Conservation (phyloP, 2,329 filamentous ascomycete genomes). For the Verticillium dahliae region DNA sequence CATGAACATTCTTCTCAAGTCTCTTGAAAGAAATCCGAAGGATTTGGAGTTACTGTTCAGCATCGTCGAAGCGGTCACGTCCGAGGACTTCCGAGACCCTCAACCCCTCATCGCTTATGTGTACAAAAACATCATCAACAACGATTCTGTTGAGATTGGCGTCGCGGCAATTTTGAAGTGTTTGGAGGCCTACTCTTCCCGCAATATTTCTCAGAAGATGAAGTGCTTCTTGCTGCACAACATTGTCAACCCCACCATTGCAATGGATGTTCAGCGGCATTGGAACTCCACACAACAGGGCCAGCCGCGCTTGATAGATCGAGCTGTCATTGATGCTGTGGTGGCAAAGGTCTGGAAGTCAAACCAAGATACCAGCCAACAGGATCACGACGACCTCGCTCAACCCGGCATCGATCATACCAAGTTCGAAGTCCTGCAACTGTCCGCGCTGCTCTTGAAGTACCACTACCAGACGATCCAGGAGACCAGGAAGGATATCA, state of each 20-base stretch:
- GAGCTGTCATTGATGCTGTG: constrained; percentile 79
- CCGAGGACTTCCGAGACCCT: constrained; percentile 72
- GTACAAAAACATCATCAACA: constrained; percentile 77
- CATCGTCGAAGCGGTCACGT: constrained; percentile 76
- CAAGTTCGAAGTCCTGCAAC: constrained; percentile 88
- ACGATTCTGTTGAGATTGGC: constrained; percentile 79
- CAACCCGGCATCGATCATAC: constrained; percentile 91
- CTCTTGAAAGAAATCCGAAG: constrained; percentile 65
- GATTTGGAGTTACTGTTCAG: constrained; percentile 81
- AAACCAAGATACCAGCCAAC: constrained; percentile 71
- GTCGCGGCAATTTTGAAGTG: constrained; percentile 76
- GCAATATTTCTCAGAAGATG: constrained; percentile 73
- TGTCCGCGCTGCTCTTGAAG: constrained; percentile 92
- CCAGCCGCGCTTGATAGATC: constrained; percentile 70
- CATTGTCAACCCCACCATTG: constrained; percentile 90
- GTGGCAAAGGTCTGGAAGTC: constrained; percentile 93
- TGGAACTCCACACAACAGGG: constrained; percentile 56
- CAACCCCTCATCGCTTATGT: constrained; percentile 75
- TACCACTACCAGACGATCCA: constrained; percentile 85
- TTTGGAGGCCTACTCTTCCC: constrained; percentile 78
- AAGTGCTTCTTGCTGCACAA: constrained; percentile 91
- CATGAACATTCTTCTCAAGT: constrained; percentile 76
- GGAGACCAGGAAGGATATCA: constrained; percentile 93
- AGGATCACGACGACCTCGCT: constrained; percentile 80
- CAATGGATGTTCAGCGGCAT: constrained; percentile 88